Evolutionary conservation across 768 basidiomycete genomes (phyloP).

Genomic region (Lactarius sp.): DNA sequence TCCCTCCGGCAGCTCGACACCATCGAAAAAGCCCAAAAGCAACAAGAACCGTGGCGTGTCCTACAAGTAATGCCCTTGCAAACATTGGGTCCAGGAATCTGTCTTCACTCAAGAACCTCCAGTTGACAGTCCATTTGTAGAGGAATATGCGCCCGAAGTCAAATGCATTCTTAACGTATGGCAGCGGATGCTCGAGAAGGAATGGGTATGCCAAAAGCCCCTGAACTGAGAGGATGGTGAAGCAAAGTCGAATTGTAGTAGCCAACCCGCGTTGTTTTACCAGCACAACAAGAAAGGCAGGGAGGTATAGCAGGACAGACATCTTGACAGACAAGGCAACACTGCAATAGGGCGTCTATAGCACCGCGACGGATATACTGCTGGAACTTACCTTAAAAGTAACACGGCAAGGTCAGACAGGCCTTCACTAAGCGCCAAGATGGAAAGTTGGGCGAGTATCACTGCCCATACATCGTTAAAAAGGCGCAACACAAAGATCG

Average conservation of each 20-base stretch:
- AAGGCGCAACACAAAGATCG: constrained; percentile 83
- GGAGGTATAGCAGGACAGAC: constrained; percentile 87
- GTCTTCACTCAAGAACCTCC: constrained; percentile 81
- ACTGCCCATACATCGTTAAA: constrained; percentile 96
- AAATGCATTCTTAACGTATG: constrained; percentile 76
- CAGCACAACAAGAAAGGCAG: constrained; percentile 77
- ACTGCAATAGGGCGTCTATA: constrained; percentile 37
- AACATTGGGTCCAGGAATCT: constrained; percentile 63
- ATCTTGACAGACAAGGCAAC: constrained; percentile 90
- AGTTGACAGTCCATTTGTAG: constrained; percentile 98
- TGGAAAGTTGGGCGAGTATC: constrained; percentile 57
- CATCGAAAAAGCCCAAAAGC: constrained; percentile 70
- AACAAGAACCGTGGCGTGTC: constrained; percentile 56
- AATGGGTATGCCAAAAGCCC: constrained; percentile 65
- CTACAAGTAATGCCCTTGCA: constrained; percentile 57
- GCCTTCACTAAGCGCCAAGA: constrained; percentile 57
- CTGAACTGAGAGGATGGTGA: constrained; percentile 47
- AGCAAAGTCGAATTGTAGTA: constrained; percentile 46
- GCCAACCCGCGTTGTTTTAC: constrained; percentile 67
- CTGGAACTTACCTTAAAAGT: constrained; percentile 61
- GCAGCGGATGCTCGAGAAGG: constrained; percentile 49
- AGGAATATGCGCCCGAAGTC: constrained; percentile 85
- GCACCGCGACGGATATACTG: background rate
- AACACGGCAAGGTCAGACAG: constrained; percentile 59
- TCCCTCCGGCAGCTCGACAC: constrained; percentile 73